These are phyloP conservation scores for Leishmania arabica DNA, from an alignment of 208 protist species.

Conservation along the genomic window DNA sequence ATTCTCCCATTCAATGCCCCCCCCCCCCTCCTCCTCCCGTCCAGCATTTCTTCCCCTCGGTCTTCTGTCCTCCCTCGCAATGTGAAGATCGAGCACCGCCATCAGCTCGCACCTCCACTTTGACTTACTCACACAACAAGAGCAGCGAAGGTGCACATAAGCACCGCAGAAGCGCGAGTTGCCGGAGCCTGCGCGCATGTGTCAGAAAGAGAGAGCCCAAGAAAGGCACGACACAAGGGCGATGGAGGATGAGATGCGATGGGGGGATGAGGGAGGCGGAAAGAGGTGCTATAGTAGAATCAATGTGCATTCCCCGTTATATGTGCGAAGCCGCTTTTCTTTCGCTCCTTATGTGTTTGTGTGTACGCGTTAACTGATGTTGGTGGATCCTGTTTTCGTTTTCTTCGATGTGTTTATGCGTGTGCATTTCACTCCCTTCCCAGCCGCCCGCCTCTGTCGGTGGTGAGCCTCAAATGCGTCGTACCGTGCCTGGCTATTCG, in stretches of 20 bases:
- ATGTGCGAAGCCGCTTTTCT: constrained; percentile 3
- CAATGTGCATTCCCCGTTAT: neutral
- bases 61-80: neutral
- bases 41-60: neutral
- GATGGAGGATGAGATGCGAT: neutral
- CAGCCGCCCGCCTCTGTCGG: neutral
- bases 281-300: neutral
- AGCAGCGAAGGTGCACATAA: neutral
- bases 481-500: neutral
- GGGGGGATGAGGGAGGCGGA: neutral
- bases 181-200: neutral
- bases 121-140: neutral
- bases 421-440: neutral
- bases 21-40: no score
- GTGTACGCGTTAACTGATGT: no score
- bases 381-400: neutral
- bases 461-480: neutral
- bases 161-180: neutral
- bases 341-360: neutral
- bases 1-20: neutral
- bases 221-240: neutral
- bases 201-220: neutral
- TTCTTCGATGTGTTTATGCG: neutral
- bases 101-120: neutral
- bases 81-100: neutral